Evolutionary conservation across 1,139 yeast genomes (phyloP).

Genomic region (Taiozyma sp.): DNA sequence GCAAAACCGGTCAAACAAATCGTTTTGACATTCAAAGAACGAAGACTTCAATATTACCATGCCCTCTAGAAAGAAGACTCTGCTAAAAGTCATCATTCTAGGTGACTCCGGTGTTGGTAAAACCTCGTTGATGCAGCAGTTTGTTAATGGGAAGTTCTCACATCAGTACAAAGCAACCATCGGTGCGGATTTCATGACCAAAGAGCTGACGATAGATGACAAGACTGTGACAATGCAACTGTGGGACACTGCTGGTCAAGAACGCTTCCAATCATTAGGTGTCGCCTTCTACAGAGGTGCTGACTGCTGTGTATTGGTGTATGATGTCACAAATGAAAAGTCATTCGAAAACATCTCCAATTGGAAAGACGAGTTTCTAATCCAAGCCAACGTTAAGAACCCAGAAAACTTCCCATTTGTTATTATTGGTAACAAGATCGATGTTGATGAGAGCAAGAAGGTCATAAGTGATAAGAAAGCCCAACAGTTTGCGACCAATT

Average conservation of each 20-base stretch:
- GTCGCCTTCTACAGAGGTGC: constrained; percentile 98
- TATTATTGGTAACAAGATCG: constrained; percentile 90
- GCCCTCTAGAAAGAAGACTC: constrained; percentile 82
- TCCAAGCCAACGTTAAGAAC: constrained; percentile 88
- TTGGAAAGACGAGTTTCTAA: constrained; percentile 94
- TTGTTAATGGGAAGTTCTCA: constrained; percentile 90
- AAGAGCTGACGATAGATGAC: constrained; percentile 81
- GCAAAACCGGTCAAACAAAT: not conserved
- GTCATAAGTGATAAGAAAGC: constrained; percentile 81
- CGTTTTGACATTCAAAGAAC: not conserved
- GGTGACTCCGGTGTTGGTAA: constrained; percentile 99
- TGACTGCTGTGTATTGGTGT: constrained; percentile 94
- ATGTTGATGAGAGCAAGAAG: constrained; percentile 87
- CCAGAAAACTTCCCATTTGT: constrained; percentile 96
- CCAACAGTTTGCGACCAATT: constrained; percentile 73
- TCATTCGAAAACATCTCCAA: constrained; percentile 84
- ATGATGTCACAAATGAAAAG: constrained; percentile 90
- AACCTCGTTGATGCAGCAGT: constrained; percentile 93
- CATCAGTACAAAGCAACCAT: constrained; percentile 97
- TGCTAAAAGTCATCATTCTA: constrained; percentile 86
- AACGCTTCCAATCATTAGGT: constrained; percentile 92
- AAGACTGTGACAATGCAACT: constrained; percentile 80
- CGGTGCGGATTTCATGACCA: constrained; percentile 95
- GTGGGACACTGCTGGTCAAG: constrained; percentile 99
- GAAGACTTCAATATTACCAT: constrained; percentile 39